Percentiles rank a stretch among this genome's conserved stretches.
phyloP scores from a whole-genome alignment of 2,329 filamentous ascomycete species.

The Tolypocladium guangdongense region DNA sequence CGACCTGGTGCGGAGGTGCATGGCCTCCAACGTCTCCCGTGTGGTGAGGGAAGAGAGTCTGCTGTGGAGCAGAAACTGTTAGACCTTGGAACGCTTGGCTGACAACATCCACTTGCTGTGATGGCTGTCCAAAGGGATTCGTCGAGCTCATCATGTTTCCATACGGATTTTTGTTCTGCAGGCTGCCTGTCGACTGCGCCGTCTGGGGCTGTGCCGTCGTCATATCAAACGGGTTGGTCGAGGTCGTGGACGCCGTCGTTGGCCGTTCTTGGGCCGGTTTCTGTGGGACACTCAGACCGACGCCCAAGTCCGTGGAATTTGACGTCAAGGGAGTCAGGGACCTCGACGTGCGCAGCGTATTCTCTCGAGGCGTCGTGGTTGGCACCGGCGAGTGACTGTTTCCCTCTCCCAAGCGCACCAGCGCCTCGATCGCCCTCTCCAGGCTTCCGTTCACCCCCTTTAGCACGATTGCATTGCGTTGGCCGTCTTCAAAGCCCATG shows the following conservation, averaged over 20 bases:
- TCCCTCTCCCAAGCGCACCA: constrained; percentile 73
- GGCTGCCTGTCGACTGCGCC: constrained; percentile 52
- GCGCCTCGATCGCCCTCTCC: constrained; percentile 73
- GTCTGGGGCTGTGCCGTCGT: constrained; percentile 46
- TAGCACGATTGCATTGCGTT: constrained; percentile 69
- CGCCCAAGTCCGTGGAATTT: constrained; percentile 17
- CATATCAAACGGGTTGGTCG: constrained; percentile 60
- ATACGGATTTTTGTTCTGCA: constrained; percentile 48
- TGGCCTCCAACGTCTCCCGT: constrained; percentile 51
- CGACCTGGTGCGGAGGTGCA: constrained; percentile 24
- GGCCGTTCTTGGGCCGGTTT: constrained; percentile 19
- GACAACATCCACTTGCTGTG: constrained; percentile 30
- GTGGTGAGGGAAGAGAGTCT: constrained; percentile 59
- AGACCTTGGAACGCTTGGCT: constrained; percentile 67
- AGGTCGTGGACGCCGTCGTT: constrained; percentile 32
- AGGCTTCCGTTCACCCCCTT: constrained; percentile 77
- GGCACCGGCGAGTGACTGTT: constrained; percentile 29
- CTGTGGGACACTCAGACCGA: constrained; percentile 21
- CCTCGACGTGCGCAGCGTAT: constrained; percentile 35
- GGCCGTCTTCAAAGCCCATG: constrained; percentile 84
- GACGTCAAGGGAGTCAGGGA: constrained; percentile 44
- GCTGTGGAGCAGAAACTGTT: constrained; percentile 50
- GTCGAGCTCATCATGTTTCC: constrained; percentile 30
- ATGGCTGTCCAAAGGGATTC: constrained; percentile 58
- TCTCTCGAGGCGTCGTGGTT: constrained; percentile 31